Evolutionary conservation across 2,329 filamentous ascomycete species (phyloP).

Genomic region (Pseudonectria foliicola): DNA sequence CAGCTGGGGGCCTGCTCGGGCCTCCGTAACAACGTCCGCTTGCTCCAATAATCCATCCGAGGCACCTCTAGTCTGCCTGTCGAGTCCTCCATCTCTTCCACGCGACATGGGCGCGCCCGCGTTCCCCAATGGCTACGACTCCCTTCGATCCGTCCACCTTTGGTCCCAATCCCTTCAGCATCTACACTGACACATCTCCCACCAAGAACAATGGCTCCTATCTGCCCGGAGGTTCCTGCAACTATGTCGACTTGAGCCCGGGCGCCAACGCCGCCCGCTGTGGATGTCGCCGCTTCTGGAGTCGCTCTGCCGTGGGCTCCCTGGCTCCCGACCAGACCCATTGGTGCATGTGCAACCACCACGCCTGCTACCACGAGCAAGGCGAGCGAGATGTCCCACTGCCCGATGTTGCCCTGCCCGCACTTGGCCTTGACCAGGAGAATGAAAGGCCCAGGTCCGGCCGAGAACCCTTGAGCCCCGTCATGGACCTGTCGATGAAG

Average conservation of each 20-base stretch:
- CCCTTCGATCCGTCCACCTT: slow-evolving; percentile 39
- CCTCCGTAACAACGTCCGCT: no score
- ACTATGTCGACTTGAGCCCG: slow-evolving; percentile 48
- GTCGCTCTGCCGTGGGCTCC: slow-evolving; percentile 30
- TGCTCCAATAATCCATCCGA: no score
- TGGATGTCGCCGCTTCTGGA: slow-evolving; percentile 57
- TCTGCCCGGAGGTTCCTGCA: slow-evolving; percentile 49
- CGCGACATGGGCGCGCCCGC: slow-evolving; percentile 23
- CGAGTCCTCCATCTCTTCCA: slow-evolving; percentile 3
- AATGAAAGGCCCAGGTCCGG: slow-evolving; percentile 43
- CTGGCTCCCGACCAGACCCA: slow-evolving; percentile 35
- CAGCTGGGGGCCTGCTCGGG: no score
- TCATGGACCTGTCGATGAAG: slow-evolving; percentile 41
- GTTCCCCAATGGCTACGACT: slow-evolving; percentile 44
- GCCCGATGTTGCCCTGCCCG: slow-evolving; percentile 17
- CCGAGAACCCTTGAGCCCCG: slow-evolving; percentile 46
- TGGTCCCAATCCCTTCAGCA: slow-evolving; percentile 45
- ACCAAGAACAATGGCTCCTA: slow-evolving; percentile 19
- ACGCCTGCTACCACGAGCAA: slow-evolving; percentile 56
- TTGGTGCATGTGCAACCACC: slow-evolving; percentile 58
- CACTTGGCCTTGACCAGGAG: slow-evolving; percentile 34
- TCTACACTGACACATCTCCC: slow-evolving; percentile 42
- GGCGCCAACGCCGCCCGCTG: slow-evolving; percentile 47
- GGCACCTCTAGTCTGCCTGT: not conserved
- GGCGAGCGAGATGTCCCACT: slow-evolving; percentile 19